These are phyloP conservation scores for Pestalotiopsis sp. DNA, from an alignment of 2,329 filamentous ascomycete genomes.

Conservation along the genomic window DNA sequence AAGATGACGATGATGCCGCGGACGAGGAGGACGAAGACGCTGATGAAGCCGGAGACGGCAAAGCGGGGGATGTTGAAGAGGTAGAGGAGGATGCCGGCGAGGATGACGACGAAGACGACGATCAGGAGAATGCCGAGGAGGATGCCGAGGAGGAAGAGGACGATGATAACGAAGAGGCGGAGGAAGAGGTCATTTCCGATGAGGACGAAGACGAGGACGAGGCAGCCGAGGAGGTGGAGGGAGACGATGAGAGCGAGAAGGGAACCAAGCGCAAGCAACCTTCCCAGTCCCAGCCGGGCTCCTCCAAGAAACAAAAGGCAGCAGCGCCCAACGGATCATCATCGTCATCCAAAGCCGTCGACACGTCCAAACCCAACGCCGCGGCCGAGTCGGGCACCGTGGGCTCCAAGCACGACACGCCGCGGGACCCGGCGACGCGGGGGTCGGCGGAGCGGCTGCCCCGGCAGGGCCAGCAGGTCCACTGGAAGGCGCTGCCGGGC, in stretches of 20 bases:
- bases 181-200: not conserved
- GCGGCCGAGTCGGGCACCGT: constrained; percentile 13
- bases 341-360: not conserved
- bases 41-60: not conserved
- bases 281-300: not conserved
- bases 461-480: constrained; percentile 13
- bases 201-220: not conserved
- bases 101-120: not conserved
- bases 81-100: not conserved
- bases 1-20: not conserved
- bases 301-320: constrained; percentile 1
- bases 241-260: constrained; percentile 2
- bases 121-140: constrained; percentile 16
- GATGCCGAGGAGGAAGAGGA: constrained; percentile 12
- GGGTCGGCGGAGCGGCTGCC: constrained; percentile 15
- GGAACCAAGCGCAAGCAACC: not conserved
- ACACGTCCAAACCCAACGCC: constrained; percentile 5
- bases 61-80: not conserved
- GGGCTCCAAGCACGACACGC: constrained; percentile 18
- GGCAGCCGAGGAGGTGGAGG: constrained; percentile 9
- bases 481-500: constrained; percentile 16
- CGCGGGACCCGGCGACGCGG: constrained; percentile 11
- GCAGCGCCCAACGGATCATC: not conserved
- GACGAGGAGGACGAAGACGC: not conserved
- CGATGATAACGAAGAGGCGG: not conserved